Evolutionary conservation across 352 stramenopile genomes (phyloP).

Genomic region (Plasmopara viticola): DNA sequence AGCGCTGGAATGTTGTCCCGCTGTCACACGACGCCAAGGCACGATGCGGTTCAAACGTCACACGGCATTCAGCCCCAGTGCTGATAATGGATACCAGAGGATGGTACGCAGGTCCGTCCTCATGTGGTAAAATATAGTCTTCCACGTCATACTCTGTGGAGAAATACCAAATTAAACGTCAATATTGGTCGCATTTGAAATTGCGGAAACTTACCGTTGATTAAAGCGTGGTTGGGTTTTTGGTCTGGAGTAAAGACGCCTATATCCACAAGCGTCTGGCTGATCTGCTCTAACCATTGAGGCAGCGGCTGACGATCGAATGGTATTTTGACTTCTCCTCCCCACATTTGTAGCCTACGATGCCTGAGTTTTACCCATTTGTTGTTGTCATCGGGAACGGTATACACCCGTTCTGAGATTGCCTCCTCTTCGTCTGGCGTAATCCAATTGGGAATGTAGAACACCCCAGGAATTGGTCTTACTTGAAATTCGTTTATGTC

Average conservation of each 20-base stretch:
- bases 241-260: conserved; percentile 42
- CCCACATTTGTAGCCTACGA: conserved; percentile 64
- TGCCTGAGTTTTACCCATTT: conserved; percentile 59
- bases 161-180: not conserved
- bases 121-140: conserved; percentile 62
- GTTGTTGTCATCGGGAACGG: conserved; percentile 24
- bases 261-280: conserved; percentile 38
- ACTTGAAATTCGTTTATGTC: conserved; percentile 31
- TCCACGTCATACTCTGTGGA: conserved; percentile 51
- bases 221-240: conserved; percentile 59
- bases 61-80: conserved; percentile 39
- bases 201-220: conserved; percentile 42
- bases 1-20: not conserved
- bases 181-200: not conserved
- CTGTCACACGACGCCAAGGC: conserved; percentile 27
- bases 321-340: conserved; percentile 49
- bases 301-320: conserved; percentile 41
- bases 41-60: conserved; percentile 39
- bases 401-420: conserved; percentile 54
- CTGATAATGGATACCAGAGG: conserved; percentile 66
- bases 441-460: conserved; percentile 65
- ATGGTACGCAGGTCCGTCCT: conserved; percentile 65
- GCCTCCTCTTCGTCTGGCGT: conserved; percentile 44
- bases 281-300: conserved; percentile 49
- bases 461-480: conserved; percentile 37